Base-by-base conservation (phyloP, 1,284 basidiomycete genomes). In the Phlebopus sp. region DNA sequence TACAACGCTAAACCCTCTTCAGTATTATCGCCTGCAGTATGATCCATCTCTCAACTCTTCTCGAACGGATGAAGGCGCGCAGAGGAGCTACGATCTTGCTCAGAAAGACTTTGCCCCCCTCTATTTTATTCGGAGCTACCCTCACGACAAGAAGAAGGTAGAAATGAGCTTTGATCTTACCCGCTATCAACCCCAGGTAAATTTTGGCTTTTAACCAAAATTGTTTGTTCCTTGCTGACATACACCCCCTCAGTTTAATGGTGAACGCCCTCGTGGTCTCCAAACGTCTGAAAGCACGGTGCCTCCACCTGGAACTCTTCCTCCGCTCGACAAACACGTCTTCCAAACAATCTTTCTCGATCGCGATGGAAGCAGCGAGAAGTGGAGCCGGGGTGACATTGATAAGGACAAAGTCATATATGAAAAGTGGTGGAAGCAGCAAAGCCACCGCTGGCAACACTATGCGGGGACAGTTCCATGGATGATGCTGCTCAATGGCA, bases 151-250 rank as follows among this genome's bases (percentile, higher is more conserved):
- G 50, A 67, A 68, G 29, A 76, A 78, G 66, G 74, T 84, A 50
- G 82, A 84, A 60, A 84, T 83, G 82, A 78, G 74, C 56, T 82
- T 81, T 58, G 75, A 79, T 56, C 63, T 77, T 40, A 79, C 78
- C 9, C 71, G 75, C 53, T 84, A 82, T 55, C 81, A 82, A 59
- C 73, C 77, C 3, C 80, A 76, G 61, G 71, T 72, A 49, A 59
- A 64, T 14, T 39, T 37, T 15, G 4, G 15, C 15, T n/a, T 15
- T 19, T 40, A 32, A 17, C 2, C 14, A 42, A 17, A 31, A 5
- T 30, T 25, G 7, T 32, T 42, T 17, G 17, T 18, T 13, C 17
- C 37, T 17, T 6, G 7, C 14, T 23, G n/a, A n/a, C n/a, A n/a
- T 39, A 14, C 15, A 18, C 13, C 39, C 25, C 25, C 25, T 25